Percentiles rank a stretch among this genome's conserved stretches.
Conservation (phyloP, 768 basidiomycete species). For the Lactarius deliciosus region DNA sequence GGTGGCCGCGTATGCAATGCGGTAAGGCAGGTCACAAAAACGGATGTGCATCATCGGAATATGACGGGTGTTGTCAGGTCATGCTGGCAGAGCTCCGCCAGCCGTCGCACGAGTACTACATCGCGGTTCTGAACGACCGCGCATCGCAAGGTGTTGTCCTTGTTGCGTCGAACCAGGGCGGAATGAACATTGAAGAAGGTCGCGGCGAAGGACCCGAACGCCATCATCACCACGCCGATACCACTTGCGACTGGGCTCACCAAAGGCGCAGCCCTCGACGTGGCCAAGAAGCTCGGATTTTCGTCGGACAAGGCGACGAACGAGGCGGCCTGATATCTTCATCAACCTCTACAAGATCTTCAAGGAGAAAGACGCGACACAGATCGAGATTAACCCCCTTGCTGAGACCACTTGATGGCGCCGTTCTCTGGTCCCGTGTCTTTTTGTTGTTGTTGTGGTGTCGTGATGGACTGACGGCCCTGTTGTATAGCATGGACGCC, state of each 20-base stretch:
- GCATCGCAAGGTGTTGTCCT: slow-evolving; percentile 85
- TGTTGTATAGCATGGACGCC: slow-evolving; percentile 87
- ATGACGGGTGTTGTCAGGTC: slow-evolving; percentile 52
- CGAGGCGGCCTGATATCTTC: slow-evolving; percentile 92
- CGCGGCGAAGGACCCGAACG: slow-evolving; percentile 88
- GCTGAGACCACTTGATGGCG: slow-evolving; percentile 86
- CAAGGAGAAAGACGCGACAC: slow-evolving; percentile 98
- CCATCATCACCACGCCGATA: slow-evolving; percentile 95
- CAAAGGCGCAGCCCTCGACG: slow-evolving; percentile 62
- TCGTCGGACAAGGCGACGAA: slow-evolving; percentile 64
- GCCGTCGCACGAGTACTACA: slow-evolving; percentile 96
- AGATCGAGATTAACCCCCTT: slow-evolving; percentile 99
- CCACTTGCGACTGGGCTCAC: slow-evolving; percentile 79
- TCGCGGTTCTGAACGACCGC: slow-evolving; percentile 95
- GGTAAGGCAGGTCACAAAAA: slow-evolving; percentile 40
- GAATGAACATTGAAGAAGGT: slow-evolving; percentile 99
- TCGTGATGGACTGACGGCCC: slow-evolving; percentile 13
- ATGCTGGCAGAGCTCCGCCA: slow-evolving; percentile 97
- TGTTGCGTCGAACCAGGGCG: slow-evolving; percentile 91
- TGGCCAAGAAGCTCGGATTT: slow-evolving; percentile 93
- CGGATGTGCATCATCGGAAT: not conserved
- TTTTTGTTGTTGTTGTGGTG: too few species aligned
- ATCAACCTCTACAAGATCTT: slow-evolving; percentile 93
- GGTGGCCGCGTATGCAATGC: slow-evolving; percentile 93
- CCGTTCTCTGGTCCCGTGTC: slow-evolving; percentile 79